Percentiles rank a stretch among this genome's conserved stretches.
Evolutionary conservation across 495 filamentous ascomycete species (phyloP).

Genomic region (Penicillium taxi): DNA sequence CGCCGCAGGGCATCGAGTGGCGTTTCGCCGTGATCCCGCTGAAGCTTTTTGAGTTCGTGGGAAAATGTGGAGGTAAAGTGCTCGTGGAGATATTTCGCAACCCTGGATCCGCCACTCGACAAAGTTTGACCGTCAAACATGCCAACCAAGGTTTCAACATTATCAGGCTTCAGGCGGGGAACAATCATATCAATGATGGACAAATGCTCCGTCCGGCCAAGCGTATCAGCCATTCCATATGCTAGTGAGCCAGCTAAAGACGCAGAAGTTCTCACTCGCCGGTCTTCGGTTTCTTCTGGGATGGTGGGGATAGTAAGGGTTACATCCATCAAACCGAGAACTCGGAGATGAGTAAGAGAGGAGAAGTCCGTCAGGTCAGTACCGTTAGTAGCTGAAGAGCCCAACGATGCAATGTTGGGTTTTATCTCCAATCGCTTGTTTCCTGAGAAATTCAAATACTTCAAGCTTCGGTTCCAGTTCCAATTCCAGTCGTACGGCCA

Average conservation of each 20-base stretch:
- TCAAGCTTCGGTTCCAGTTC: constrained; percentile 93
- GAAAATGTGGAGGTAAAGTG: constrained; percentile 80
- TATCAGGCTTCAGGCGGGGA: constrained; percentile 82
- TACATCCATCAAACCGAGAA: constrained; percentile 96
- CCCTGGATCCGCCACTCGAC: constrained; percentile 80
- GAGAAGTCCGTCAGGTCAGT: constrained; percentile 88
- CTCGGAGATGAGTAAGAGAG: constrained; percentile 72
- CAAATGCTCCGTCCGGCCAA: constrained; percentile 86
- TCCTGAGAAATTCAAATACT: constrained; percentile 92
- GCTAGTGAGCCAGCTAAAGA: constrained; percentile 78
- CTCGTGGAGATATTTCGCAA: constrained; percentile 94
- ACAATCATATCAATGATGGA: constrained; percentile 98
- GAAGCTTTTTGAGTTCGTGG: constrained; percentile 63
- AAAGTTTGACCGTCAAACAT: constrained; percentile 90
- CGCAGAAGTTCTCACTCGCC: constrained; percentile 90
- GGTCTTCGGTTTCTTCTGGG: constrained; percentile 90
- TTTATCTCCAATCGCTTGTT: constrained; percentile 98
- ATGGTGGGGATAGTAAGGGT: constrained; percentile 87
- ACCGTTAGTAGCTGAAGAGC: constrained; percentile 42
- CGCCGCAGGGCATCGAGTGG: constrained; percentile 77
- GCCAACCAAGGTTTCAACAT: constrained; percentile 81
- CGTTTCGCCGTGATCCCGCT: constrained; percentile 48
- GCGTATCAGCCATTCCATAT: constrained; percentile 97
- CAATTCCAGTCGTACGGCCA: constrained; percentile 99
- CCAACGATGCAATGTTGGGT: constrained; percentile 52